These are phyloP conservation scores for Geranomyces michiganensis DNA, from an alignment of 192 early-diverging fungal species.

Conservation along the genomic window DNA sequence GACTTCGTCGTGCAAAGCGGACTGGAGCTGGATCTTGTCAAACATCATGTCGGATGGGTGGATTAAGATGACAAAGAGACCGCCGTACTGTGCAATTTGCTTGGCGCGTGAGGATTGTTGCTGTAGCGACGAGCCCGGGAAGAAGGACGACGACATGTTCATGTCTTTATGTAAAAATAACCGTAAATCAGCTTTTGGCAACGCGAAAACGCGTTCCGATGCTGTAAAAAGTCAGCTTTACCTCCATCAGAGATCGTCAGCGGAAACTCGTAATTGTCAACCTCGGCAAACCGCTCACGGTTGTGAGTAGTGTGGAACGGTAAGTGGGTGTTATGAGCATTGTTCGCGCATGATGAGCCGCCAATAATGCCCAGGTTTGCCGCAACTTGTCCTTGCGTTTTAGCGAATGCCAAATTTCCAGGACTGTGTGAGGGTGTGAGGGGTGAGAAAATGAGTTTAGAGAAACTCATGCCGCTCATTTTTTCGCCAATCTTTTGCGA, in stretches of 20 bases:
- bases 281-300: constrained; percentile 9
- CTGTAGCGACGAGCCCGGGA: neutral
- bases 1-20: constrained; percentile 3
- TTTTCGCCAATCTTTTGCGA: too few relatives aligned
- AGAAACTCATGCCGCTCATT: too few relatives aligned
- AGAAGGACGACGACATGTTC: neutral
- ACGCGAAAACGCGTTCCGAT: too few relatives aligned
- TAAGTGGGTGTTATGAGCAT: constrained; percentile 5
- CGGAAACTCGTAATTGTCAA: constrained; percentile 13
- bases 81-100: constrained; percentile 9
- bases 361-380: neutral
- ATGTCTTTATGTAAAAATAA: too few relatives aligned
- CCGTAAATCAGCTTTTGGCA: too few relatives aligned
- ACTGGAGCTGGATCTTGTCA: constrained; percentile 14
- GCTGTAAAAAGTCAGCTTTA: too few relatives aligned
- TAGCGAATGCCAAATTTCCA: neutral
- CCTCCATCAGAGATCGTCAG: constrained; percentile 1
- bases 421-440: neutral
- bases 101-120: neutral
- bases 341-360: constrained; percentile 12
- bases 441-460: too few relatives aligned
- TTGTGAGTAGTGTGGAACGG: constrained; percentile 13
- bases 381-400: constrained; percentile 1
- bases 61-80: constrained; percentile 8
- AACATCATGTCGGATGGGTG: constrained; percentile 16